Base-by-base conservation (phyloP, 371 early-diverging fungal species). In the Dinochytrium kinnereticum region DNA sequence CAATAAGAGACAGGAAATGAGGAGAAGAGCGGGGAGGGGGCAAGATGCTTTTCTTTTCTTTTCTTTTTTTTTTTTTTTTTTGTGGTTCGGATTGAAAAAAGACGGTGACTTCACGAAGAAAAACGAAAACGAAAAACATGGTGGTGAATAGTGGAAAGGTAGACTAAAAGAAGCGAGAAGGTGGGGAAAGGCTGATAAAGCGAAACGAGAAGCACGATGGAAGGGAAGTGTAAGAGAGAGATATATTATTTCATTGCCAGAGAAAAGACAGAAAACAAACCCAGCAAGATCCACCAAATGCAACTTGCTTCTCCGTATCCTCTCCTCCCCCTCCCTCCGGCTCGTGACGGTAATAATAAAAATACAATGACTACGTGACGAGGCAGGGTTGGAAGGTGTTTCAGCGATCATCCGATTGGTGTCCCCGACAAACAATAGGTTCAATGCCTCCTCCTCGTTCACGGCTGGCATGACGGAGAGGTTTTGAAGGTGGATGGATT, bases 221-320 rank as follows among this genome's bases (percentile, higher is more conserved):
- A 71, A 44, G 44, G 7, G 44, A 44, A 19, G 64, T 13, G 28
- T n/a, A 71, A 69, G 26, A 64, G 7, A 30, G 40, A 57, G 24
- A 55, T n/a, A n/a, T n/a, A n/a, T n/a, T n/a, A n/a, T n/a, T n/a
- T n/a, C n/a, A n/a, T n/a, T n/a, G 36, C 15, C 26, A n/a, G 21
- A 40, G 51, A 5, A 37, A 70, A 38, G 40, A 3, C 17, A 51
- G 34, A 50, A 50, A 2, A 31, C 36, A 31, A 68, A 86, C 79
- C 93, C 93, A 51, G 93, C 93, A 37, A 92, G 77, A 87, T 92
- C 93, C 24, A 92, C 90, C 51, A 92, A 74, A 74, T 87, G 89
- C 50, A 92, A 76, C 71, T 88, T 89, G 34, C 85, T 82, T 57
- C 82, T 67, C 50, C 86, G 80, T 19, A 84, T 73, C 34, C 74